Base-by-base conservation (phyloP, 1,284 basidiomycete species). In the Spongispora temasekensis region DNA sequence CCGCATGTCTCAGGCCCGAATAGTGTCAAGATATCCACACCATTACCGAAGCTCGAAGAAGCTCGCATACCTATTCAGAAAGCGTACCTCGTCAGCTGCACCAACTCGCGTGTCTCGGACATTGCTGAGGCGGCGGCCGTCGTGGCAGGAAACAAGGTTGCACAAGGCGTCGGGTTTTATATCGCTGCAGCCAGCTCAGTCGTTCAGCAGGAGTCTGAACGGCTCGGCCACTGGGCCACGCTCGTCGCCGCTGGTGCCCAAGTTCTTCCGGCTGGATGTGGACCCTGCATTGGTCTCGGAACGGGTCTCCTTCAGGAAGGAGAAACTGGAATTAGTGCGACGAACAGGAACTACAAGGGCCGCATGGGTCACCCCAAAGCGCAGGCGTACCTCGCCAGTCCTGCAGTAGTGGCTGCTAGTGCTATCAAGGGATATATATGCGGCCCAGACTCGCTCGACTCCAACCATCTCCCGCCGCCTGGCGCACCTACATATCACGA, bases 271-370 rank as follows among this genome's bases (percentile, higher is more conserved):
- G 92, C 97, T 0, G 97, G 97, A 2, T 99, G 97, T 72, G 97
- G 97, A 0, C 97, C 97, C 0, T 99, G 97, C 75, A 99, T 99
- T 64, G 97, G 97, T 25, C 83, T 99, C 6, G 97, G 97, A 4
- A 90, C 89, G 1, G 97, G 97, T 17, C 78, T 99, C 57, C 79
- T 99, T 27, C 89, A 98, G 74, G 96, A 98, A 69, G 97, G 97
- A 4, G 85, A 99, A 77, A 90, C 91, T 3, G 97, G 97, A 1
- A 99, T 99, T 74, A 96, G 93, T 67, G 97, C 97, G 7, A 99
- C 97, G 15, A 99, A 99, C 78, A 83, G 97, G 74, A 99, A 99
- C 74, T 99, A 98, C 80, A 99, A 99, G 80, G 97, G 97, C 6
- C 83, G 97, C 12, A 99, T 99, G 97, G 97, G 97, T 2, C 88